Conservation (phyloP, 495 filamentous ascomycete species). For the Venustampulla echinocandica region DNA sequence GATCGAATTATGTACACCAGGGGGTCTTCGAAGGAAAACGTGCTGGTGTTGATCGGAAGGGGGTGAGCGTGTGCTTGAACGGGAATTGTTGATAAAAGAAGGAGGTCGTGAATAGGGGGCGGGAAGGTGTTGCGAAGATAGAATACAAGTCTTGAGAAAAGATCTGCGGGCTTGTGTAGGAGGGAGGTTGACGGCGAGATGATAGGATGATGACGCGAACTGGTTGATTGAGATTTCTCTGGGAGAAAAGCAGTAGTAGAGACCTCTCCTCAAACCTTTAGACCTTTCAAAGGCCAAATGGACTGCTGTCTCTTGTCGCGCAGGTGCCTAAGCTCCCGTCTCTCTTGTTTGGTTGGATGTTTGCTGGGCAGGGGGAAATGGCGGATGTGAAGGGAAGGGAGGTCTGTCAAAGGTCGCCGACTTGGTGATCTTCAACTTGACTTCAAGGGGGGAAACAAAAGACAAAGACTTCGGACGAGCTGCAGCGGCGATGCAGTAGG, state of each 20-base stretch:
- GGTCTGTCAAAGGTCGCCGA: neutral
- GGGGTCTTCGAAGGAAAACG: slow-evolving; percentile 80
- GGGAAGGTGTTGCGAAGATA: slow-evolving; percentile 20
- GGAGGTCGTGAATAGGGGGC: slow-evolving; percentile 13
- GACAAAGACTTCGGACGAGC: too few relatives aligned
- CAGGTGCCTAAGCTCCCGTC: neutral
- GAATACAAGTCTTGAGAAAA: slow-evolving; percentile 20
- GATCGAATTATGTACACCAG: slow-evolving; percentile 81
- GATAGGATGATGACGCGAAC: slow-evolving; percentile 16
- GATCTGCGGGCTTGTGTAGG: slow-evolving; percentile 24
- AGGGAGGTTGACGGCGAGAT: slow-evolving; percentile 18
- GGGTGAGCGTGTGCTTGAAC: slow-evolving; percentile 24
- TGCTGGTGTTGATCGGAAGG: slow-evolving; percentile 57
- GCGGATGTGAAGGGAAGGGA: slow-evolving; percentile 1
- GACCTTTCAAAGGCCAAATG: slow-evolving; percentile 18
- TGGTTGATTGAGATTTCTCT: slow-evolving; percentile 20
- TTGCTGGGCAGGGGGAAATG: slow-evolving; percentile 13
- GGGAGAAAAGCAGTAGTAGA: slow-evolving; percentile 25
- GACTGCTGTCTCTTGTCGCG: slow-evolving; percentile 9
- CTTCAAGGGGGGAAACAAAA: too few relatives aligned
- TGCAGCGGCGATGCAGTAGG: too few relatives aligned
- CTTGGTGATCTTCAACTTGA: too few relatives aligned
- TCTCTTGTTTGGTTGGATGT: slow-evolving; percentile 2
- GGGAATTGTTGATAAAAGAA: slow-evolving; percentile 21
- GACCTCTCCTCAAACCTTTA: slow-evolving; percentile 27